These are phyloP conservation scores for Macrolepiota albuminosa DNA, from an alignment of 768 basidiomycete genomes.

Conservation along the genomic window DNA sequence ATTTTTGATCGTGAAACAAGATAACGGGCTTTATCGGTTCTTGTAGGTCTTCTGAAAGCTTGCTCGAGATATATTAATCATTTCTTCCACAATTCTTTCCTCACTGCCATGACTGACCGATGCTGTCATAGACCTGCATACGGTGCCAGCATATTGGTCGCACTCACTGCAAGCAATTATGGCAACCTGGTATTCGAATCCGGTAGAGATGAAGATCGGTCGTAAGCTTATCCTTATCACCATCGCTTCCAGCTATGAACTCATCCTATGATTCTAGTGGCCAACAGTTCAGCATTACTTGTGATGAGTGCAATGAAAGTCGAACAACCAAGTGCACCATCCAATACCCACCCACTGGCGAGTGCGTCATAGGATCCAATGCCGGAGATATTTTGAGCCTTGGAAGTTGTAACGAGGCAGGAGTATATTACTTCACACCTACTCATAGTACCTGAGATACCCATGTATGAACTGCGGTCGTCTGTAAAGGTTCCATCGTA, in stretches of 20 bases:
- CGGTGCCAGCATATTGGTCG: slow-evolving; percentile 3
- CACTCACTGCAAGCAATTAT: slow-evolving; percentile 9
- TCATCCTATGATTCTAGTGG: background rate
- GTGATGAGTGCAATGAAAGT: slow-evolving; percentile 6
- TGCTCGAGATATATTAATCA: background rate
- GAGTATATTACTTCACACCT: slow-evolving; percentile 5
- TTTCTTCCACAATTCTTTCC: background rate
- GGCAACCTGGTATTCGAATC: slow-evolving; percentile 6
- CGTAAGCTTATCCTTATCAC: background rate
- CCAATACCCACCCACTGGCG: slow-evolving; percentile 7
- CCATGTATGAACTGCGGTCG: too few relatives aligned
- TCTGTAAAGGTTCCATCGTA: too few relatives aligned
- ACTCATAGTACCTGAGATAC: background rate
- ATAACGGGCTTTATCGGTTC: slow-evolving; percentile 10
- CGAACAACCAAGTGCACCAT: slow-evolving; percentile 6
- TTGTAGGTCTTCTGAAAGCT: slow-evolving; percentile 1
- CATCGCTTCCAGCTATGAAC: background rate
- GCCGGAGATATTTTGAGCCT: slow-evolving; percentile 6
- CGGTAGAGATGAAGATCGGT: background rate
- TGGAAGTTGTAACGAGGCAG: slow-evolving; percentile 8
- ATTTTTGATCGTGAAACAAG: slow-evolving; percentile 11
- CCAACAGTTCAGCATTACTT: slow-evolving; percentile 15
- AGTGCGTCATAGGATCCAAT: slow-evolving; percentile 9
- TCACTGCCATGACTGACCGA: background rate
- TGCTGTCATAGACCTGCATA: slow-evolving; percentile 2